Base-by-base conservation (phyloP, 306 rosid genomes). In the Vigna reflexopilosa region DNA sequence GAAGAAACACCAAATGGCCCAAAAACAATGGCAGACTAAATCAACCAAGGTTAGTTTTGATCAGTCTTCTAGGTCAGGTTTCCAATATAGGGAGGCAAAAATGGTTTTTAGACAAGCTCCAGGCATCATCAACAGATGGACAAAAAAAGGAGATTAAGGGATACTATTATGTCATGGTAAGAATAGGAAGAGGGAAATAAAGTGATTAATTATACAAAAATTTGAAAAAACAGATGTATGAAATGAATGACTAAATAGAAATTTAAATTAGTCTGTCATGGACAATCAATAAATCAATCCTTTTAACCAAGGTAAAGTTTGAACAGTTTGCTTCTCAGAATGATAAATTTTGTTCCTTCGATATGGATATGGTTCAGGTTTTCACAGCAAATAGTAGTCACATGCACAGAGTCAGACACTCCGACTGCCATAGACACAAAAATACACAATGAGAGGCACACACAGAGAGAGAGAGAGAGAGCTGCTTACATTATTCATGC, bases 401-500 rank as follows among this genome's bases (percentile, higher is more conserved):
- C 20, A 51, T 42, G 4, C 56, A 56, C 22, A 47, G 38, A 28
- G 20, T 13, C 42, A 64, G 9, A 4, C 70, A 64, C 49, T 36
- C 45, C 16, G 7, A 64, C 19, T 20, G 8, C 52, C 24, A 45
- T 1, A 45, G 15, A 45, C 50, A 12, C 5, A 45, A 45, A 42
- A 30, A 6, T 48, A 57, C 36, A 56, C 47, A 6, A 36, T 4
- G 38, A 63, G 14, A 2, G 47, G 32, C 26, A 32, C 12, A 30
- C 6, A 63, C 4, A 7, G 47, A 54, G 19, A 49, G 14, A 54
- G 48, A 54, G 9, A 75, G 51, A 69, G 16, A 72, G 47, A 58
- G 47, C 20, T 57, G 70, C 95, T 94, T 85, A 94, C 98, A 56
- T 90, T 81, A 71, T 94, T 94, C 97, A 94, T 90, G 82, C 93